Percentiles rank a stretch among this genome's conserved stretches.
These are phyloP conservation scores for Gamsiella multidivaricata DNA, from an alignment of 192 early-diverging fungal genomes.

Conservation along the genomic window DNA sequence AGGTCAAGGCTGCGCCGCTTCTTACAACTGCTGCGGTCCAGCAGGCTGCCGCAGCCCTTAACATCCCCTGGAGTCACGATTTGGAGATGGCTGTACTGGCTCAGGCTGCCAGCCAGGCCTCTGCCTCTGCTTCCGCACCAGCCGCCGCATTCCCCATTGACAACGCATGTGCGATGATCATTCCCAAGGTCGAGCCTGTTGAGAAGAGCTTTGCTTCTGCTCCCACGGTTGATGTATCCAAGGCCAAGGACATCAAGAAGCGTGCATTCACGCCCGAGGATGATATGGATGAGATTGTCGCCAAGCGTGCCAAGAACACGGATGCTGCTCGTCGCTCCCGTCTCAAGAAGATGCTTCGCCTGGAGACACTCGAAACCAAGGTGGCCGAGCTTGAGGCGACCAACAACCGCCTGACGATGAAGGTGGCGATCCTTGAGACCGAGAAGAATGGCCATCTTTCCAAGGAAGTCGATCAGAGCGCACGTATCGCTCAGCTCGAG, in stretches of 20 bases:
- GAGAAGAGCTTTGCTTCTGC: constrained; percentile 18
- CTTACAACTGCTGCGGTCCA: constrained; percentile 50
- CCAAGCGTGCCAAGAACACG: constrained; percentile 77
- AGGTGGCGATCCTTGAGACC: constrained; percentile 64
- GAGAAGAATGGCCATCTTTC: constrained; percentile 60
- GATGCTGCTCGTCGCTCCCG: constrained; percentile 91
- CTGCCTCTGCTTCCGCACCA: neutral
- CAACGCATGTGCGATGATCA: constrained; percentile 5
- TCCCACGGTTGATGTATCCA: neutral
- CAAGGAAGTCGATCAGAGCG: constrained; percentile 58
- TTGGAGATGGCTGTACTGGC: constrained; percentile 49
- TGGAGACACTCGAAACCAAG: constrained; percentile 79
- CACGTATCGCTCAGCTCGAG: constrained; percentile 62
- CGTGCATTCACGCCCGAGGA: constrained; percentile 30
- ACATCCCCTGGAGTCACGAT: constrained; percentile 53
- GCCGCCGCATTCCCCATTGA: neutral
- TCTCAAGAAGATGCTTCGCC: constrained; percentile 79
- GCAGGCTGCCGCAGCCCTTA: constrained; percentile 51
- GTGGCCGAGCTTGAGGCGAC: constrained; percentile 81
- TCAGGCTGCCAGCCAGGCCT: constrained; percentile 35
- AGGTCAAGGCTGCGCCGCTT: constrained; percentile 15
- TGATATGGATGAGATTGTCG: constrained; percentile 39
- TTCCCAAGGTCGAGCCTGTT: constrained; percentile 42
- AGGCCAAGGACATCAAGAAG: constrained; percentile 20
- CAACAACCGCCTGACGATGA: constrained; percentile 68